Base-by-base conservation (phyloP, 306 rosid species). In the Sphenostylis stenocarpa region DNA sequence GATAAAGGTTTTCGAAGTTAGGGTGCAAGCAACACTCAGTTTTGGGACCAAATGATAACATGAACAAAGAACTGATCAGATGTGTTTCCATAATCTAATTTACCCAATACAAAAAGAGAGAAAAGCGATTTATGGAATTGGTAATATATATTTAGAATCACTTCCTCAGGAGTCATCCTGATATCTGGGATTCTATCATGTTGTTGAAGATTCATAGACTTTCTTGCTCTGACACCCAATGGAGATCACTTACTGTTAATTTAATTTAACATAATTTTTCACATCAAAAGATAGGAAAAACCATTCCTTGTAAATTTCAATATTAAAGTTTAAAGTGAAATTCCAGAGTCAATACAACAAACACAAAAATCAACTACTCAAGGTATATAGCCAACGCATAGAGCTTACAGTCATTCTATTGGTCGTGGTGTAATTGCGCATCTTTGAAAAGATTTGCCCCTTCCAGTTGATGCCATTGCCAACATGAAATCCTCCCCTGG, bases 381-480 rank as follows among this genome's bases (percentile, higher is more conserved):
- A 81, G 52, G 31, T 21, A 4, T 72, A 52, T 34, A 66, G 58
- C 3, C 51, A 79, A 56, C 56, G 52, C 28, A 75, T 29, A 55
- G 52, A 62, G 81, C 96, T 48, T 96, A 96, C 99, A 45, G 99
- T 96, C 99, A 96, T 96, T 85, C 98, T 89, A 84, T 96, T 96
- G 71, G 99, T 92, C 89, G 92, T 82, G 39, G 99, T 96, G 87
- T 89, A 96, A 82, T 96, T 92, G 76, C 94, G 97, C 98, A 96
- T 96, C 88, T 96, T 96, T 26, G 99, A 96, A 88, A 96, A 96
- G 76, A 96, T 96, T 84, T 96, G 99, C 67, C 99, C 99, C 87
- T 96, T 96, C 99, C 99, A 96, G 86, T 96, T 96, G 91, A 96
- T 96, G 79, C 98, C 99, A 73, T 96, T 96, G 77, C 98, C 99